Conservation (phyloP, 352 stramenopile species). For the Globisporangium ultimum region DNA sequence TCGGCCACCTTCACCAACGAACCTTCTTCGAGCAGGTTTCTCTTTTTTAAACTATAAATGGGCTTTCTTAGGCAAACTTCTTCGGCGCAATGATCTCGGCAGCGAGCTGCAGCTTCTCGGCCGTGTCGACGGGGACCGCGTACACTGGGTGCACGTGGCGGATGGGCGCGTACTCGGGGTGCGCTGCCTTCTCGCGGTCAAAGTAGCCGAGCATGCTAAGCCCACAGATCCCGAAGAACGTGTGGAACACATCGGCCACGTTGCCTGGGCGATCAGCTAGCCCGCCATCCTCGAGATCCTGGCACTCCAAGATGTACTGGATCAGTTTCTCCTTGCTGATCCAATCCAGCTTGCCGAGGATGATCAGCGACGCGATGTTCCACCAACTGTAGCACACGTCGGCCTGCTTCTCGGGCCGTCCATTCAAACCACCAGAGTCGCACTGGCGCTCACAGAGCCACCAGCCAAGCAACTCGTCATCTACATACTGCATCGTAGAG, state of each 20-base stretch:
- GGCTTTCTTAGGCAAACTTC: slow-evolving; percentile 3
- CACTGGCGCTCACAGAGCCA: slow-evolving; percentile 98
- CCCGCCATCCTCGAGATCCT: slow-evolving; percentile 97
- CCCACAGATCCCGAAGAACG: slow-evolving; percentile 97
- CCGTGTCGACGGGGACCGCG: slow-evolving; percentile 91
- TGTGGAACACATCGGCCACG: slow-evolving; percentile 98
- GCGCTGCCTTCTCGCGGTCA: slow-evolving; percentile 48
- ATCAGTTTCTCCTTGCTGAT: slow-evolving; percentile 94
- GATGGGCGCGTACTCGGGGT: slow-evolving; percentile 66
- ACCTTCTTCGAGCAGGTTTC: too few species aligned
- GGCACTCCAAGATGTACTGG: slow-evolving; percentile 93
- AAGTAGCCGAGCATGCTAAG: slow-evolving; percentile 94
- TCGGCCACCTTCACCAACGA: too few species aligned
- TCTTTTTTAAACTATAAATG: too few species aligned
- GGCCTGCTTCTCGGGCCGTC: slow-evolving; percentile 98
- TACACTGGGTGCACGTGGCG: slow-evolving; percentile 94
- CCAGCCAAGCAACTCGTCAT: slow-evolving; percentile 92
- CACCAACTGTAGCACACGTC: slow-evolving; percentile 99
- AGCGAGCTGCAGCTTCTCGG: slow-evolving; percentile 81
- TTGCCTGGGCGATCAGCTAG: slow-evolving; percentile 98
- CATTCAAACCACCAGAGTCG: slow-evolving; percentile 94
- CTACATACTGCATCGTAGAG: slow-evolving; percentile 48
- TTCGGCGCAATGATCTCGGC: slow-evolving; percentile 59
- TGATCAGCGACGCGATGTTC: slow-evolving; percentile 97
- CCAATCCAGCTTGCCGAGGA: slow-evolving; percentile 94